Conservation (phyloP, 2,329 filamentous ascomycete genomes). For the Xylaria sp. region DNA sequence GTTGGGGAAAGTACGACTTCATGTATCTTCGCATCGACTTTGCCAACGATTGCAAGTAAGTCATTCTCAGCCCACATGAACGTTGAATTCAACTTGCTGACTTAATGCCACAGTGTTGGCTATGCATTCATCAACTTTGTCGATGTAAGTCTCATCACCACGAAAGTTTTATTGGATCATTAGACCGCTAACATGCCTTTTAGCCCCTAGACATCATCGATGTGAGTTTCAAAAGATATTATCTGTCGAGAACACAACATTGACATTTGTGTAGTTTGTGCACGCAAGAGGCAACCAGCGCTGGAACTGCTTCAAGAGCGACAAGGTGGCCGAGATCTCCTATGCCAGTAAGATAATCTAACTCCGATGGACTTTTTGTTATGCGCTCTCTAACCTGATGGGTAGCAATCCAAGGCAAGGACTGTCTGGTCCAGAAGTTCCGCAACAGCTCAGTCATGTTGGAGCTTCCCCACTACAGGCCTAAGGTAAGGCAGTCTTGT, state of each 20-base stretch:
- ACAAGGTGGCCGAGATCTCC: conserved; percentile 83
- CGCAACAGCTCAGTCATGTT: conserved; percentile 95
- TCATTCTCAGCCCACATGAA: neutral
- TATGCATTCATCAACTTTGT: conserved; percentile 97
- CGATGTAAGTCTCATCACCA: conserved; percentile 50
- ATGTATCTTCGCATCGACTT: conserved; percentile 92
- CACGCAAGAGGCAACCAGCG: conserved; percentile 63
- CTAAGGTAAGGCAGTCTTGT: conserved; percentile 55
- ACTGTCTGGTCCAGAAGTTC: conserved; percentile 90
- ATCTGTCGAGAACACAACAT: neutral
- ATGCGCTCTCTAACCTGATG: conserved; percentile 25
- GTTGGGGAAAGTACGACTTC: conserved; percentile 83
- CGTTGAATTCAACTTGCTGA: conserved; percentile 25
- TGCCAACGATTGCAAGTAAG: conserved; percentile 76
- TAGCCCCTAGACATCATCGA: conserved; percentile 69
- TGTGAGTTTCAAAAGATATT: conserved; percentile 39
- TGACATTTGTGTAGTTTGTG: conserved; percentile 54
- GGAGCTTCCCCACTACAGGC: conserved; percentile 73
- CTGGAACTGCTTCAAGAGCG: conserved; percentile 76
- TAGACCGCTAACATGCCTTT: conserved; percentile 44
- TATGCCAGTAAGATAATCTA: conserved; percentile 71
- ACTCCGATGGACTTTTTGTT: conserved; percentile 17
- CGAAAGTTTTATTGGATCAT: conserved; percentile 14
- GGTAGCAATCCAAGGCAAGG: conserved; percentile 81
- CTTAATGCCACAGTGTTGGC: conserved; percentile 61